phyloP scores from a whole-genome alignment of 1,284 basidiomycete species.

The Moesziomyces sp. region DNA sequence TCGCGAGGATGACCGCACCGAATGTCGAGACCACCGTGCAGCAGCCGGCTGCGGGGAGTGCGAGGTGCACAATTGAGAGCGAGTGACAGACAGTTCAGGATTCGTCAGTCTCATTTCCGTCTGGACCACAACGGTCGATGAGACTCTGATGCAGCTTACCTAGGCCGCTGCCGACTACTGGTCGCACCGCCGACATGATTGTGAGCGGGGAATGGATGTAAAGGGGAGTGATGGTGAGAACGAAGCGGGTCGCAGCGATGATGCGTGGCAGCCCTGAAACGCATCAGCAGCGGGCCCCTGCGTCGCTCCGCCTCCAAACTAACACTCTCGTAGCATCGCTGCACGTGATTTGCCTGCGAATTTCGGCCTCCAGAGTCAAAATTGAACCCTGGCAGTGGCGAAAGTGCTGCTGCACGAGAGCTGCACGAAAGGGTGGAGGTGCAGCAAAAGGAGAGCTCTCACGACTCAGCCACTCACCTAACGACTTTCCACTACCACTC shows the following conservation, averaged over 20 bases:
- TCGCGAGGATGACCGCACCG: constrained; percentile 71
- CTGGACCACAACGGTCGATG: neutral
- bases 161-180: constrained; percentile 55
- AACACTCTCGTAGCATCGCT: constrained; percentile 3
- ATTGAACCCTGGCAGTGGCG: constrained; percentile 27
- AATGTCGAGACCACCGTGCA: constrained; percentile 72
- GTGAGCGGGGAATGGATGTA: neutral
- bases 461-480: constrained; percentile 23
- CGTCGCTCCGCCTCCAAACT: constrained; percentile 7
- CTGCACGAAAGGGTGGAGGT: constrained; percentile 30
- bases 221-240: constrained; percentile 6
- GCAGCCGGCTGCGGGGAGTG: constrained; percentile 69
- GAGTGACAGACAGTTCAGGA: too few relatives aligned
- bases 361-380: neutral
- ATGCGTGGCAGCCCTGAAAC: constrained; percentile 6
- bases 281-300: constrained; percentile 22
- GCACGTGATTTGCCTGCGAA: constrained; percentile 7
- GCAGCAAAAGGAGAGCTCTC: constrained; percentile 13
- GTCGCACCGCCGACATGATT: constrained; percentile 42
- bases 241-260: constrained; percentile 4
- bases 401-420: constrained; percentile 16
- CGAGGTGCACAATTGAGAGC: too few relatives aligned
- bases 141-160: constrained; percentile 25
- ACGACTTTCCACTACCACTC: neutral
- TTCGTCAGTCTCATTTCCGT: neutral